Evolutionary conservation across 202 grass and related monocot genomes (phyloP).

Genomic region (Cymbopogon flexuosus): DNA sequence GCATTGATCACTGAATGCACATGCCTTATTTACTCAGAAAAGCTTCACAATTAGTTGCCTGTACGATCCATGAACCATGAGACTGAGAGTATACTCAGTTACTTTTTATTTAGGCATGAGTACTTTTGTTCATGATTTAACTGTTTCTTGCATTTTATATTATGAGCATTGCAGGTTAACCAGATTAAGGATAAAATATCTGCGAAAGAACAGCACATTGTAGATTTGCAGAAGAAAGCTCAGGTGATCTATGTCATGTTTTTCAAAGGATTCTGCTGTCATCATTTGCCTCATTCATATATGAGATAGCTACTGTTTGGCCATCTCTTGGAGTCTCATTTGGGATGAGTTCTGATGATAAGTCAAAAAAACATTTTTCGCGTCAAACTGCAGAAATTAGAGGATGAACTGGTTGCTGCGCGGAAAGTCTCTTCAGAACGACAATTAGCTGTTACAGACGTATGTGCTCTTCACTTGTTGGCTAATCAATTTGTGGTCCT

Average conservation of each 20-base stretch:
- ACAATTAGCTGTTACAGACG: conserved; percentile 51
- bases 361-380: background rate
- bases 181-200: conserved; percentile 59
- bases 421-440: conserved; percentile 61
- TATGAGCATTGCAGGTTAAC: conserved; percentile 44
- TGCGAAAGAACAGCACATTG: conserved; percentile 51
- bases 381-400: conserved; percentile 58
- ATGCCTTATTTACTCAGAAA: background rate
- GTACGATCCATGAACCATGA: background rate
- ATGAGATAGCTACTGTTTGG: background rate
- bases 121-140: background rate
- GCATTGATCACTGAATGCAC: background rate
- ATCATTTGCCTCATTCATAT: background rate
- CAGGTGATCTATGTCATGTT: conserved; percentile 44
- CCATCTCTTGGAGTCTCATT: background rate
- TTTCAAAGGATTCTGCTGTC: background rate
- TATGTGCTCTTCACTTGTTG: conserved; percentile 27
- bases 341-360: background rate
- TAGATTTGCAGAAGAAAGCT: conserved; percentile 61
- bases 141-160: conserved; percentile 9
- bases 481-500: conserved; percentile 1
- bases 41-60: conserved; percentile 1
- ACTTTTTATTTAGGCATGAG: background rate
- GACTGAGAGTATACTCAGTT: background rate
- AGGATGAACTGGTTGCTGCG: conserved; percentile 55